Base-by-base conservation (phyloP, 352 stramenopile genomes). In the Globisporangium rhizosaccharum region DNA sequence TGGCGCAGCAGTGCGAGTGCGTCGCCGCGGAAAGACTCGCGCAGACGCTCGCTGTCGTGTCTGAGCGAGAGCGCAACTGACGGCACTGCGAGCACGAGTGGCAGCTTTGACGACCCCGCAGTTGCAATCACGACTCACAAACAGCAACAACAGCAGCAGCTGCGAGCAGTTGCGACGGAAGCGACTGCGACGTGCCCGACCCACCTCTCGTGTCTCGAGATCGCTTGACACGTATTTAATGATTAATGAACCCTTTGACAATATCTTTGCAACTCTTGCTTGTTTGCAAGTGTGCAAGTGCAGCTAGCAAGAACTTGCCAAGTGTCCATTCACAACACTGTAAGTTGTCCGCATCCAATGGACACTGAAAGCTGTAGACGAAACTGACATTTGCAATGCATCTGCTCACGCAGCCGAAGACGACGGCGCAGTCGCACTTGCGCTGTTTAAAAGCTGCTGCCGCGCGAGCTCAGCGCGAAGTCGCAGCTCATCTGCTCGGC, bases 401-500 rank as follows among this genome's bases (percentile, higher is more conserved):
- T 23, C 23, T 23, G 5, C 52, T 18, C 47, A 33, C 44, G 15
- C 28, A 56, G 39, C n/a, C 33, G 36, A 39, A 11, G 25, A 52
- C 44, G 36, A 39, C 17, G 25, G 45, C 36, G 36, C 52, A 39
- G 49, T 41, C 26, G 26, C 25, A 12, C 33, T 39, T 39, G 15
- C 15, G 30, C 18, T 28, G 9, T 17, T 30, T 20, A 30, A 17
- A n/a, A 88, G 36, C 3, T 62, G 65, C 49, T 59, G 69, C 15
- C 68, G 74, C 47, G 80, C 82, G 26, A 76, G 70, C 15, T 90
- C 71, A 2, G 84, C 84, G 51, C 72, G 73, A 6, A 66, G 48
- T 3, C 73, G 74, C 49, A 90, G 61, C 56, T 83, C 71, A 37
- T 85, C 72, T 0, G 85, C 85, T 20, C 82, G 76, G 44, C 70